Conservation (phyloP, 2,329 filamentous ascomycete genomes). For the Colletotrichum truncatum region DNA sequence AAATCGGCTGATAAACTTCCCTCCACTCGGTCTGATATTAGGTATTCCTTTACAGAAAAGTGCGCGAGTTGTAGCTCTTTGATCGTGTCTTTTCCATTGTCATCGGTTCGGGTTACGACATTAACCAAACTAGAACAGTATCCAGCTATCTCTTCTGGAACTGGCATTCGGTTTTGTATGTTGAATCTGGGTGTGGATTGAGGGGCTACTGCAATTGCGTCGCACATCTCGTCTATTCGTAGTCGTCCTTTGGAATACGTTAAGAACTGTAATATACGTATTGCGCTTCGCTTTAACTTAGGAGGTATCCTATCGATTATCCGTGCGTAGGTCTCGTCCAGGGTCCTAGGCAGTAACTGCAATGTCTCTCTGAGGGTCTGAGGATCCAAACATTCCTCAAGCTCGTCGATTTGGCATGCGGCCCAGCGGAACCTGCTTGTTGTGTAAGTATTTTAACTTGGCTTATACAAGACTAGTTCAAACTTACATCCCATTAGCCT, state of each 20-base stretch:
- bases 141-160: neutral
- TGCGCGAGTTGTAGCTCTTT: neutral
- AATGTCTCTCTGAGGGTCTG: neutral
- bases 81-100: no score
- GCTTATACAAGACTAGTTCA: no score
- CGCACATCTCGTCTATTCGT: neutral
- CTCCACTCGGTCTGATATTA: no score
- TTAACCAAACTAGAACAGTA: neutral
- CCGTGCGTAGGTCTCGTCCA: neutral
- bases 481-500: neutral
- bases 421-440: neutral
- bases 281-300: neutral
- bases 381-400: neutral
- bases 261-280: neutral
- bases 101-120: no score
- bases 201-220: neutral
- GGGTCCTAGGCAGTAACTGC: neutral
- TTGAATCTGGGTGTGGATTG: no score
- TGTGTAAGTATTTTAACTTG: neutral
- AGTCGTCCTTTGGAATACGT: neutral
- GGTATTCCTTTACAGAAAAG: neutral
- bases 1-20: no score
- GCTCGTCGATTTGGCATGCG: neutral
- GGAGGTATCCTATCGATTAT: neutral
- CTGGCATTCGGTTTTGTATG: no score